Conservation (phyloP, 2,329 filamentous ascomycete genomes). For the Ophiocordyceps sinensis region DNA sequence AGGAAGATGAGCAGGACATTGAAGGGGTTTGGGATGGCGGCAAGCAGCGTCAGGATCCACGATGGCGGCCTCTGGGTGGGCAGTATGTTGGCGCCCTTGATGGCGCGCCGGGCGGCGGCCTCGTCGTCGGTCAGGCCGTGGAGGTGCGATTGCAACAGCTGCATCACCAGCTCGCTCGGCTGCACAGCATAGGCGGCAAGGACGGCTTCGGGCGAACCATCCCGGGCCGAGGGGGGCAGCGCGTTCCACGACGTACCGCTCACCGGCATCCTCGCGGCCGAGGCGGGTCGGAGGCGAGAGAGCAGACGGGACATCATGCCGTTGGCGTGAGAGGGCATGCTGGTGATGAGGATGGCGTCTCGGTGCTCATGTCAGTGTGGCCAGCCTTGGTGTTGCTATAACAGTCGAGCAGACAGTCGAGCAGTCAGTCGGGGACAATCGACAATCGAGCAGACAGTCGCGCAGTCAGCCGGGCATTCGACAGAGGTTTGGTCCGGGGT, state of each 20-base stretch:
- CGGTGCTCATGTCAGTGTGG: no score
- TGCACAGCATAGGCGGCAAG: constrained; percentile 8
- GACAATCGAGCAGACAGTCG: no score
- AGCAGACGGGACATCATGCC: no score
- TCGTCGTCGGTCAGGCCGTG: constrained; percentile 10
- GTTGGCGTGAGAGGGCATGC: background rate
- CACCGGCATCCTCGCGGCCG: background rate
- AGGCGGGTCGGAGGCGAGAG: background rate
- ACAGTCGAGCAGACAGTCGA: background rate
- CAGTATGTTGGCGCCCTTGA: constrained; percentile 10
- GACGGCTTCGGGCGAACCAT: constrained; percentile 7
- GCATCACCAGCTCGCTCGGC: constrained; percentile 5
- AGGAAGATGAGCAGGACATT: constrained; percentile 11
- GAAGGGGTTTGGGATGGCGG: constrained; percentile 12
- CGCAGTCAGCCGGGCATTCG: no score
- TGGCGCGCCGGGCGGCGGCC: constrained; percentile 7
- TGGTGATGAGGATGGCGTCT: constrained; percentile 1
- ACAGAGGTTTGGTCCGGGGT: no score
- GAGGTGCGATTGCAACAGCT: constrained; percentile 7
- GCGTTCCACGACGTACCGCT: constrained; percentile 3
- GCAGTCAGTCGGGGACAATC: background rate
- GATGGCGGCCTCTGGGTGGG: constrained; percentile 11
- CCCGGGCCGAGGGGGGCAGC: constrained; percentile 3
- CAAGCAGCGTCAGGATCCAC: constrained; percentile 12
- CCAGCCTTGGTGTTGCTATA: no score